Evolutionary conservation across 148 eudicot species (phyloP), one percentile per base, ranked within the genome.

Genomic region (Cornus controversa): DNA sequence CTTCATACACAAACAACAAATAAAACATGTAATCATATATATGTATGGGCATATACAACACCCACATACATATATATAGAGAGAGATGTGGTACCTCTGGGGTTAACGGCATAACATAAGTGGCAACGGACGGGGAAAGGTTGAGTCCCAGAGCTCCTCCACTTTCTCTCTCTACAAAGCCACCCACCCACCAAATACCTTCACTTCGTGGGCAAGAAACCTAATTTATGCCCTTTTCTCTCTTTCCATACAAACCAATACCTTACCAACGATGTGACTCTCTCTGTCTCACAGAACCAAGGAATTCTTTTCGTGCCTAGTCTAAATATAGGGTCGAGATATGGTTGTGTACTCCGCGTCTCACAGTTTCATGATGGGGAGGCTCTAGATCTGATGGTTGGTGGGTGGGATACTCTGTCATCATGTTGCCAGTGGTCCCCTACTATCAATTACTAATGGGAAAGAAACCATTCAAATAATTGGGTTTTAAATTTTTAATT

Each of bases 91-190:
- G 22, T 72, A 86, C 91, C 91, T 81, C 83, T 16, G 80, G 84
- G 84, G 90, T 71, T 81, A 85, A 73, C 85, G 89, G 93, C 89
- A 88, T 85, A 86, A 85, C 86, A 90, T 86, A 80, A 84, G 81
- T 73, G 64, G 80, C 81, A 75, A 79, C 77, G 87, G 87, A 78
- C 74, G 84, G 84, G 76, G 20, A 82, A 70, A 67, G 80, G 82
- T 79, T 77, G 85, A 80, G 81, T 4, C 84, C 88, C 87, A 87
- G 90, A 85, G 85, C 90, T 69, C 66, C 57, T 69, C 66, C 57
- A 14, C 22, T 18, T 25, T 78, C 69, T 50, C 69, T 36, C 34
- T 69, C 64, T 72, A 10, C 60, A 69, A 67, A 53, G 22, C 22
- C 13, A 15, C 31, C 67, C 40, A 28, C 34, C 22, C 26, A 68